Evolutionary conservation across 768 basidiomycete species (phyloP), one percentile per base, ranked within the genome.

Genomic region (Symmetrospora coprosmae): DNA sequence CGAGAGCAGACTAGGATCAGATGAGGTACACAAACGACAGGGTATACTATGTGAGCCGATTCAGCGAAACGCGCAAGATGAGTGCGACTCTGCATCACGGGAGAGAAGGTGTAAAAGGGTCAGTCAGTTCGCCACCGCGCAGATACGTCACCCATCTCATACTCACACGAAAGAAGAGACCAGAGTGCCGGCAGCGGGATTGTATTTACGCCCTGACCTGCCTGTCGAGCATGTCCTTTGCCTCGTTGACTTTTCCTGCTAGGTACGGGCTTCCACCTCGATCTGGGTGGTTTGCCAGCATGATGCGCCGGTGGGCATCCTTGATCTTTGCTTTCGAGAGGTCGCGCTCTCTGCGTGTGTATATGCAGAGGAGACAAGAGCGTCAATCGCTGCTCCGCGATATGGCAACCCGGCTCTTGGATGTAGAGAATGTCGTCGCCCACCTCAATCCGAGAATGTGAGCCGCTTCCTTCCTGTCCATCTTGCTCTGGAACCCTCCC

Each of bases 281-380:
- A 76, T 99, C 94, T 11, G 94, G 94, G 75, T 99, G 94, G 74
- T 99, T 99, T 28, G 89, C 86, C 50, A 97, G 79, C 94, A 99
- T 99, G 66, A 99, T 86, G 35, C 85, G 81, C 56, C 92, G 82
- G 74, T 99, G 94, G 0, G 94, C 90, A 67, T 96, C 92, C 75
- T 96, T 96, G 60, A 96, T 72, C 72, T 78, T 81, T 52, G 71
- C 80, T n/a, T 81, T 79, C n/a, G 92, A 75, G 58, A 76, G 77
- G 9, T 86, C 79, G 17, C 82, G 81, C 65, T 97, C 92, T 74
- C 92, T 99, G 70, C 1, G 49, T 4, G 48, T 45, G 37, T 17
- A 34, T n/a, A 13, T 14, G 45, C 14, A 51, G n/a, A 31, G 4
- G 14, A 64, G 21, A 27, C 25, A 35, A 35, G 31, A 7, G 19